phyloP scores from a whole-genome alignment of 1,284 basidiomycete species.

The Thecaphora frezii region DNA sequence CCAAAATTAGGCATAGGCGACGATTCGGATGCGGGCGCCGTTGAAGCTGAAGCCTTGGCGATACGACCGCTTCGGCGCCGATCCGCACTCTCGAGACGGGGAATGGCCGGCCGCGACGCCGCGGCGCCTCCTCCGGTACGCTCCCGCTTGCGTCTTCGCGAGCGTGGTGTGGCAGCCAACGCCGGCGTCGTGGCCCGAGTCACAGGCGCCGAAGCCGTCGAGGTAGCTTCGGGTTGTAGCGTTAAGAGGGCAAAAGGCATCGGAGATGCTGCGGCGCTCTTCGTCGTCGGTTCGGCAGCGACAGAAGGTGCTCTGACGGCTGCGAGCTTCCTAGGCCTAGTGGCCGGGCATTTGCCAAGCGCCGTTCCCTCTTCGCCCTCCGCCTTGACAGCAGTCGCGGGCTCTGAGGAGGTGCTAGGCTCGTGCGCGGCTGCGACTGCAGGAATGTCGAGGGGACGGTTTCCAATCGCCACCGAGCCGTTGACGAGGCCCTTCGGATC shows the following conservation, averaged over 20 bases:
- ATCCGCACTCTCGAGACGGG: constrained; percentile 23
- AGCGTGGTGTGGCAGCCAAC: constrained; percentile 14
- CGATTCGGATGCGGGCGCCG: constrained; percentile 7
- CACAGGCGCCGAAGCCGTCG: constrained; percentile 18
- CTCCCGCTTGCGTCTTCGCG: constrained; percentile 22
- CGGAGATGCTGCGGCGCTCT: constrained; percentile 22
- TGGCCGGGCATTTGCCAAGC: not conserved
- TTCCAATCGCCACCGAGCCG: too few species aligned
- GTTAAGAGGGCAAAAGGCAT: constrained; percentile 14
- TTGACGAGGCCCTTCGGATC: too few species aligned
- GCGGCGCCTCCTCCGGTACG: constrained; percentile 11
- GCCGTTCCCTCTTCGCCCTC: not conserved
- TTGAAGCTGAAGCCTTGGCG: constrained; percentile 17
- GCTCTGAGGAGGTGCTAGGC: too few species aligned
- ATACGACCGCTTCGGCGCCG: constrained; percentile 27
- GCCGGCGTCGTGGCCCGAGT: constrained; percentile 25
- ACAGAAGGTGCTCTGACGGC: not conserved
- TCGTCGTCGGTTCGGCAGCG: not conserved
- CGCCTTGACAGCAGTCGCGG: not conserved
- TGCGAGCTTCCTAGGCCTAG: not conserved
- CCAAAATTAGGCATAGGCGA: constrained; percentile 23
- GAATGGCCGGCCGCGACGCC: constrained; percentile 6
- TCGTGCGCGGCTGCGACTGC: too few species aligned
- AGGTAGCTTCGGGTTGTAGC: constrained; percentile 9
- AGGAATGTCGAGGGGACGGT: too few species aligned